Percentiles rank a stretch among this genome's conserved stretches.
phyloP scores from a whole-genome alignment of 495 filamentous ascomycete genomes.

The Talaromyces ruber region DNA sequence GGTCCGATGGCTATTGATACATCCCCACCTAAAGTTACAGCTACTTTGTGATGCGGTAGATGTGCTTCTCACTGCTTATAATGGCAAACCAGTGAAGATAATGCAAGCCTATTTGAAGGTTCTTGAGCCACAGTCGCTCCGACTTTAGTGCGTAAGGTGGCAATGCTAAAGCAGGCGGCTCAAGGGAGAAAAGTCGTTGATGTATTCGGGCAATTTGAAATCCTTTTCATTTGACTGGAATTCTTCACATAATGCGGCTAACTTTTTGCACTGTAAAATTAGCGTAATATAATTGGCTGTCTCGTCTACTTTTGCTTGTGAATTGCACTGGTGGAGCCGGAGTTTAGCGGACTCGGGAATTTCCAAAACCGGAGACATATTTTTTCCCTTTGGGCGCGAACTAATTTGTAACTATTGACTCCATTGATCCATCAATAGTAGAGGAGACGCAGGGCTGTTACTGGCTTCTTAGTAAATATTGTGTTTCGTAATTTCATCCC shows the following conservation, averaged over 20 bases:
- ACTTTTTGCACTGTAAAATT: not conserved
- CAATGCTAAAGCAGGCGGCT: too few species aligned
- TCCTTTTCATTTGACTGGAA: not conserved
- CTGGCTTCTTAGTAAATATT: too few species aligned
- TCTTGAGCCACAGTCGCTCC: too few species aligned
- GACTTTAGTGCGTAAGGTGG: too few species aligned
- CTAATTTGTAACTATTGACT: not conserved
- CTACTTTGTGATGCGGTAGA: too few species aligned
- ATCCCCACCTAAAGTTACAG: too few species aligned
- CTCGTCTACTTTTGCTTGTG: not conserved
- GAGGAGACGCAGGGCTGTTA: too few species aligned
- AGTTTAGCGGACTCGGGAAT: not conserved
- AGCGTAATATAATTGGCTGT: not conserved
- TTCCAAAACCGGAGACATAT: not conserved
- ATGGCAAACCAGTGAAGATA: too few species aligned
- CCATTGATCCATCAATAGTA: not conserved
- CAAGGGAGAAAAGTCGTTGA: not conserved
- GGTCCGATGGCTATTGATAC: too few species aligned
- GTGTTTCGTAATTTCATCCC: not conserved
- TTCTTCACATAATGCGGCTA: not conserved
- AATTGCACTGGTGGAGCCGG: not conserved
- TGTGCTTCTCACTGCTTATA: too few species aligned
- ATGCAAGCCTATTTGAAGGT: too few species aligned
- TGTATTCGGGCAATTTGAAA: not conserved
- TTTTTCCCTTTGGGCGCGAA: not conserved